Conservation (phyloP, 1,284 basidiomycete genomes). For the Rhodotorula mucilaginosa region DNA sequence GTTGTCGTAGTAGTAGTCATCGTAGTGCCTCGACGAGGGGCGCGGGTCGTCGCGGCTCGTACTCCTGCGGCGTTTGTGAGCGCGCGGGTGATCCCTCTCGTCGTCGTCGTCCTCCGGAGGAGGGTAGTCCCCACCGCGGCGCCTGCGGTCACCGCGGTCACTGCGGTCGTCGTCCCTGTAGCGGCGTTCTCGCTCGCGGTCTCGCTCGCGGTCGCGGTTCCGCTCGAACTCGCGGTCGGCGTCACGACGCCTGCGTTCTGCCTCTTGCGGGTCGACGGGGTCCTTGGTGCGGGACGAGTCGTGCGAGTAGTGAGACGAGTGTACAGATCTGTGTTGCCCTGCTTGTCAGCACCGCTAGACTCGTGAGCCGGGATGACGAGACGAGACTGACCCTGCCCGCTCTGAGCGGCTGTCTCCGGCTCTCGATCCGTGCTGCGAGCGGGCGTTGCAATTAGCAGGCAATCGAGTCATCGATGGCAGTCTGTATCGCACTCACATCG, state of each 20-base stretch:
- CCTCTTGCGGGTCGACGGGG: slow-evolving; percentile 6
- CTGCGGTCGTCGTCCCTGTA: slow-evolving; percentile 2
- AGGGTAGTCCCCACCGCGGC: not conserved
- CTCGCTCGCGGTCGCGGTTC: slow-evolving; percentile 15
- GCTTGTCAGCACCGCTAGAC: not conserved
- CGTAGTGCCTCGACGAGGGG: slow-evolving; percentile 5
- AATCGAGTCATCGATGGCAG: not conserved
- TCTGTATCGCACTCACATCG: slow-evolving; percentile 8
- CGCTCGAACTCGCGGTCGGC: slow-evolving; percentile 33
- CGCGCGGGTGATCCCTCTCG: slow-evolving; percentile 1
- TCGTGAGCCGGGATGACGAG: too few species aligned
- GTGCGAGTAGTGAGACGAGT: slow-evolving; percentile 19
- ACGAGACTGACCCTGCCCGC: slow-evolving; percentile 15
- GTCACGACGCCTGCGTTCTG: slow-evolving; percentile 14
- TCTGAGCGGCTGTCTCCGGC: slow-evolving; percentile 13
- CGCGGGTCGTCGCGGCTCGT: not conserved
- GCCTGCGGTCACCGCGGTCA: slow-evolving; percentile 4
- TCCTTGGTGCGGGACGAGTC: slow-evolving; percentile 14
- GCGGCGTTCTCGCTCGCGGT: slow-evolving; percentile 2
- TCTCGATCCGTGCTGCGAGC: slow-evolving; percentile 8
- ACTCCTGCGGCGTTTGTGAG: slow-evolving; percentile 3
- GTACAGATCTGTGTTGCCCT: not conserved
- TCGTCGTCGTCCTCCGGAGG: not conserved
- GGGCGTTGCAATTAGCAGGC: not conserved
- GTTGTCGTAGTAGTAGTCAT: slow-evolving; percentile 5